These are phyloP conservation scores for Pleomassaria siparia DNA, from an alignment of 2,329 filamentous ascomycete genomes.

Conservation along the genomic window DNA sequence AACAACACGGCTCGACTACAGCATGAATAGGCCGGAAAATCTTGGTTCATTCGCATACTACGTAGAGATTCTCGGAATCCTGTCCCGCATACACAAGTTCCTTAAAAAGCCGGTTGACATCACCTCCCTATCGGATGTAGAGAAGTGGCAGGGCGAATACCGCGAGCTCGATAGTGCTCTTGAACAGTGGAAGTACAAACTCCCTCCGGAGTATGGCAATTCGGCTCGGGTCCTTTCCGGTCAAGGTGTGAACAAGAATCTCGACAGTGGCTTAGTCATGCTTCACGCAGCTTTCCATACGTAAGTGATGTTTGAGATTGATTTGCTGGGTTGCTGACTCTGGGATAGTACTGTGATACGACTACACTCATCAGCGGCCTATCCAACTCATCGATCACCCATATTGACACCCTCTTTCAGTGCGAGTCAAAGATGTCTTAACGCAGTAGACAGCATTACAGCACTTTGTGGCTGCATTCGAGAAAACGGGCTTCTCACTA, in stretches of 20 bases:
- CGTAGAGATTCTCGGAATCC: slow-evolving; percentile 82
- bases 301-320: slow-evolving; percentile 44
- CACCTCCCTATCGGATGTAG: slow-evolving; percentile 77
- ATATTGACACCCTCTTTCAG: slow-evolving; percentile 89
- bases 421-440: slow-evolving; percentile 79
- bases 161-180: slow-evolving; percentile 80
- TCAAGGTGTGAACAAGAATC: slow-evolving; percentile 63
- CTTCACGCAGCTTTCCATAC: slow-evolving; percentile 88
- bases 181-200: slow-evolving; percentile 78
- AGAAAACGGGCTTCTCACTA: slow-evolving; percentile 70
- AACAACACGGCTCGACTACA: slow-evolving; percentile 57
- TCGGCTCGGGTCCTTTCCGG: slow-evolving; percentile 72
- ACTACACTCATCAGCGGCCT: slow-evolving; percentile 87
- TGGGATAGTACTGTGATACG: slow-evolving; percentile 71
- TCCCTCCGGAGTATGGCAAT: slow-evolving; percentile 82
- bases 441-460: slow-evolving; percentile 70
- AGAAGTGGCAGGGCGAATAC: slow-evolving; percentile 86
- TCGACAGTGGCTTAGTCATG: slow-evolving; percentile 87
- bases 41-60: slow-evolving; percentile 88
- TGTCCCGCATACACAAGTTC: slow-evolving; percentile 86
- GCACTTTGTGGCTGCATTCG: slow-evolving; percentile 77
- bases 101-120: slow-evolving; percentile 89
- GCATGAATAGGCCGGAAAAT: slow-evolving; percentile 72
- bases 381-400: slow-evolving; percentile 82
- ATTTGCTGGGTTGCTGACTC: slow-evolving; percentile 19